Percentiles rank a stretch among this genome's conserved stretches.
phyloP scores from a whole-genome alignment of 495 filamentous ascomycete genomes.

The Friedmanniomyces simplex region DNA sequence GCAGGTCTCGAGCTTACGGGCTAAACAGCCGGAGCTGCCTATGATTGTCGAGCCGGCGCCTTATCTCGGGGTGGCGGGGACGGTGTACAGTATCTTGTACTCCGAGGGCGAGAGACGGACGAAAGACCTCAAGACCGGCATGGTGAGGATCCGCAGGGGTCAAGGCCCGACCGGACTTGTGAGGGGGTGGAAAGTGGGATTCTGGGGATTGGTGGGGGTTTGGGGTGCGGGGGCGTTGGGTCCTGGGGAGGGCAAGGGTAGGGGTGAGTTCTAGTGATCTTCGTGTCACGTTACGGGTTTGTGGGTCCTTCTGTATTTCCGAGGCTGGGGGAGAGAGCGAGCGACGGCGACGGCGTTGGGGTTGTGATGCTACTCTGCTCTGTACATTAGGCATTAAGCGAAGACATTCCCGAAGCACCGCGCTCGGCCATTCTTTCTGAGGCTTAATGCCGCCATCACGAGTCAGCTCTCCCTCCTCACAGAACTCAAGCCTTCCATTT shows the following conservation, averaged over 20 bases:
- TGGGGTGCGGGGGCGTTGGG: constrained; percentile 63
- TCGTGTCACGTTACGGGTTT: too few relatives aligned
- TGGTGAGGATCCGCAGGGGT: constrained; percentile 32
- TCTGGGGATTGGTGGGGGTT: constrained; percentile 88
- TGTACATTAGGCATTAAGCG: too few relatives aligned
- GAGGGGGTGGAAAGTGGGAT: constrained; percentile 87
- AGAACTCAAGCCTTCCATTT: too few relatives aligned
- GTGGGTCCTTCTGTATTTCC: too few relatives aligned
- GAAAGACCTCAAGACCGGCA: not conserved
- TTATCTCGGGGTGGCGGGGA: constrained; percentile 73
- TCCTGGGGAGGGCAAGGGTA: constrained; percentile 33
- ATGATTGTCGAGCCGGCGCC: constrained; percentile 64
- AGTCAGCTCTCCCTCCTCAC: too few relatives aligned
- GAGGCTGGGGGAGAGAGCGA: too few relatives aligned
- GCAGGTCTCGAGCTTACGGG: constrained; percentile 53
- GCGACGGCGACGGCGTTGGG: too few relatives aligned
- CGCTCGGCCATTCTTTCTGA: too few relatives aligned
- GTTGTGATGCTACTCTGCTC: too few relatives aligned
- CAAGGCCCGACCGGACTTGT: constrained; percentile 79
- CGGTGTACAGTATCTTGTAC: constrained; percentile 70
- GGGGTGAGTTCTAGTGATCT: constrained; percentile 41
- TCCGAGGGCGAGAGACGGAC: constrained; percentile 58
- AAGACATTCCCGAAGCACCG: too few relatives aligned
- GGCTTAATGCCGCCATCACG: too few relatives aligned
- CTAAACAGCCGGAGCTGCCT: constrained; percentile 40